Evolutionary conservation across 2,329 filamentous ascomycete species (phyloP).

Genomic region (Aspergillus melleus): DNA sequence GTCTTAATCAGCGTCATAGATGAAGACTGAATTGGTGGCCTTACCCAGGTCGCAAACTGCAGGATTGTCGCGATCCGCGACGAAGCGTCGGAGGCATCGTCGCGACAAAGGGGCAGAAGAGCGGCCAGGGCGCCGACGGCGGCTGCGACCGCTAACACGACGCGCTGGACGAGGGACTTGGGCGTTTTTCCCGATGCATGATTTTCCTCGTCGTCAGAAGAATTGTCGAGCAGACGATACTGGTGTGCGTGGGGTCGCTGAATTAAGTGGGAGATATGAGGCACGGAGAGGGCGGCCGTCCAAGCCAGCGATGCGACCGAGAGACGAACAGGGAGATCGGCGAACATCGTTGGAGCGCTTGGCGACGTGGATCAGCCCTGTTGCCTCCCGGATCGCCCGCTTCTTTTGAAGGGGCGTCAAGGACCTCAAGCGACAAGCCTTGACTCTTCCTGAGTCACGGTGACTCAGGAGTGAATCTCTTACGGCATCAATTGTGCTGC

Average conservation of each 20-base stretch:
- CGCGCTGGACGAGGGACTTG: neutral
- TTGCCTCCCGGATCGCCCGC: too few relatives aligned
- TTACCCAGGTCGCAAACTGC: constrained; percentile 7
- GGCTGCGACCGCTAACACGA: neutral
- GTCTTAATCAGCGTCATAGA: neutral
- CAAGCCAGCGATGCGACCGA: neutral
- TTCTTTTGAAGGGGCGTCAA: neutral
- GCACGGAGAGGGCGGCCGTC: neutral
- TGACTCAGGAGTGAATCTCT: neutral
- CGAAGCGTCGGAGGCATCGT: neutral
- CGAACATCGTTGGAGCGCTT: neutral
- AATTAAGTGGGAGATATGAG: neutral
- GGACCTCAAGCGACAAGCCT: neutral
- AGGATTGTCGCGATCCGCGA: neutral
- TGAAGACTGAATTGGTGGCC: neutral
- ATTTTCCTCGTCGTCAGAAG: neutral
- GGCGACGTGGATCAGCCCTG: neutral
- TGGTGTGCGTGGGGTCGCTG: neutral
- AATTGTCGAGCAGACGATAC: neutral
- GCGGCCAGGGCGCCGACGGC: neutral
- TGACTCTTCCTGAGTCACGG: neutral
- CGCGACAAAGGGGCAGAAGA: neutral
- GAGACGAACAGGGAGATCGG: neutral
- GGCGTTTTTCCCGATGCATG: neutral
- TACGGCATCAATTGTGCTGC: neutral